phyloP scores from a whole-genome alignment of 1,139 yeast species.

The Debaryomyces coudertii region DNA sequence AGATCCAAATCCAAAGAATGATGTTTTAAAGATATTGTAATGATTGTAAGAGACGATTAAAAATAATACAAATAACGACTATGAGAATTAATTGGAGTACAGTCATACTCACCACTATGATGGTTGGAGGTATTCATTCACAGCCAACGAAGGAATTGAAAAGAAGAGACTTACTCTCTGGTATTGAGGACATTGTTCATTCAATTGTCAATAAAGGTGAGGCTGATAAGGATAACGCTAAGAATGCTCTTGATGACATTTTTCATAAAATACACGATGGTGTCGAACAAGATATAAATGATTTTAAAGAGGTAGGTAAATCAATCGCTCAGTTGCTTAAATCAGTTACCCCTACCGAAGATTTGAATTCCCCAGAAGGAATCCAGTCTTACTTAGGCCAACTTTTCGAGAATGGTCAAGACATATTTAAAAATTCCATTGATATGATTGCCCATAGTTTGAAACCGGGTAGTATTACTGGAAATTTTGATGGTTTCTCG shows the following conservation, averaged over 20 bases:
- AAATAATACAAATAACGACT: not conserved
- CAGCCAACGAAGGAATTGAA: not conserved
- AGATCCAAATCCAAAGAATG: no score
- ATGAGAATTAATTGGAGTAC: not conserved
- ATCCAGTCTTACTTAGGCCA: not conserved
- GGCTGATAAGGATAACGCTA: not conserved
- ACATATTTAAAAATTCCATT: not conserved
- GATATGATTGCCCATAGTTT: not conserved
- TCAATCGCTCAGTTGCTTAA: not conserved
- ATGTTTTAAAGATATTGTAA: no score
- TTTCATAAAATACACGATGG: not conserved
- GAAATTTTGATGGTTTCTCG: not conserved
- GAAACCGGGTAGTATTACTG: conserved; percentile 1
- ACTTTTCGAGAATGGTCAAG: not conserved
- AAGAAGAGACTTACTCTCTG: not conserved
- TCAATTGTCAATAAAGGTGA: not conserved
- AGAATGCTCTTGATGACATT: not conserved
- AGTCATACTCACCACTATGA: not conserved
- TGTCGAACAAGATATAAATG: not conserved
- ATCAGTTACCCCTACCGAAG: not conserved
- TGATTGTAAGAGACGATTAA: no score
- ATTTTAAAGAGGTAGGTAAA: not conserved
- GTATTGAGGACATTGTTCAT: not conserved
- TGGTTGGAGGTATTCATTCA: not conserved
- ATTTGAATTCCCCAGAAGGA: not conserved